phyloP scores from a whole-genome alignment of 164 flowering plant genomes.

The Berberis vulgaris region DNA sequence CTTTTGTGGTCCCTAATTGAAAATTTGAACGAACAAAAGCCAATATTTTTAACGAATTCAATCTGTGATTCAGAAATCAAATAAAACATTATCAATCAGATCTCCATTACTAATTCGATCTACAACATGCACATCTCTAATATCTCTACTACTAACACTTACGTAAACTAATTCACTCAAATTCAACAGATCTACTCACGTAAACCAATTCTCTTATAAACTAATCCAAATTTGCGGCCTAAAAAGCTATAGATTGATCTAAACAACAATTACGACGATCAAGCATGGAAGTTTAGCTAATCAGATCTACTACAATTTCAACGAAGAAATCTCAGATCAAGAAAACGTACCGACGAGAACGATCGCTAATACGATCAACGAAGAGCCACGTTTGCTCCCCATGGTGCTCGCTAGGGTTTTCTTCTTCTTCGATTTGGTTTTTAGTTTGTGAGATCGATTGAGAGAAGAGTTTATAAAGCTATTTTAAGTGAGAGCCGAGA shows the following conservation, averaged over 20 bases:
- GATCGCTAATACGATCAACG: slow-evolving; percentile 28
- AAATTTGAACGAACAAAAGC: too few species aligned
- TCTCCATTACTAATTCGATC: too few species aligned
- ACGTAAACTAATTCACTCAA: neutral
- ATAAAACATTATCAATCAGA: too few species aligned
- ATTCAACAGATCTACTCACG: neutral
- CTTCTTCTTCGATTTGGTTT: neutral
- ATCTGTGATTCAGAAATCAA: too few species aligned
- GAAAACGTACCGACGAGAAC: slow-evolving; percentile 31
- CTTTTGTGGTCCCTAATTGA: too few species aligned
- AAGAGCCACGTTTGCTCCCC: slow-evolving; percentile 40
- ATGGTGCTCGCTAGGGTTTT: slow-evolving; percentile 13
- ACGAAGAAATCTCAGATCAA: neutral
- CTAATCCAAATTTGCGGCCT: neutral
- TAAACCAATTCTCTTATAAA: neutral
- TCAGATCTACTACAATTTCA: neutral
- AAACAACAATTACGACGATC: neutral
- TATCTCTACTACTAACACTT: too few species aligned
- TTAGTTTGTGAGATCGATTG: neutral
- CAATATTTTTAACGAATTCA: too few species aligned
- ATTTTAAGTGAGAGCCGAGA: neutral
- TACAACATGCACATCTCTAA: too few species aligned
- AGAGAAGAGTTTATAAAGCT: neutral
- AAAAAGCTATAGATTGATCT: too few species aligned
- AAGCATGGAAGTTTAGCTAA: neutral